These are phyloP conservation scores for Camellia granthamiana DNA, from an alignment of 148 eudicot genomes.

Conservation along the genomic window DNA sequence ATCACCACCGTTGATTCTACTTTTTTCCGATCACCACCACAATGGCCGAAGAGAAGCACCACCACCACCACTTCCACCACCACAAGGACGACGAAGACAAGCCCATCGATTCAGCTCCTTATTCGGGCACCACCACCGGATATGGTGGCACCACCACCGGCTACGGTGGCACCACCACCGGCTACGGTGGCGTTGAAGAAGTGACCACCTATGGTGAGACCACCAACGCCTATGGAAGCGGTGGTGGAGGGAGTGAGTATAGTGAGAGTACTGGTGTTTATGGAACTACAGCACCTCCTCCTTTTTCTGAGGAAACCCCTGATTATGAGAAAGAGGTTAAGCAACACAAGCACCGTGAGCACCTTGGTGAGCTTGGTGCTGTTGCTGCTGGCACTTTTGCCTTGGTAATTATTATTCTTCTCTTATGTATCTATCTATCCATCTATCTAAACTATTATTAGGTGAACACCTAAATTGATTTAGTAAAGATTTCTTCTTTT, in stretches of 20 bases:
- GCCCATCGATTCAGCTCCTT: slow-evolving; percentile 1
- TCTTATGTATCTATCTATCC: no score
- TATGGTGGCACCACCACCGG: background rate
- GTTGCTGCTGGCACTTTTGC: slow-evolving; percentile 49
- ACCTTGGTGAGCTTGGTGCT: slow-evolving; percentile 33
- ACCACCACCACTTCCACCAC: slow-evolving; percentile 22
- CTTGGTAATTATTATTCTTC: slow-evolving; percentile 26
- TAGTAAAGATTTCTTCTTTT: no score
- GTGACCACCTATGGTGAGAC: background rate
- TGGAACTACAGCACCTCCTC: no score
- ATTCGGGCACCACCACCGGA: slow-evolving; percentile 2
- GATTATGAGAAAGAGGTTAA: slow-evolving; percentile 36
- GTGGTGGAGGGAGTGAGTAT: slow-evolving; percentile 1
- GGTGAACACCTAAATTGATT: no score
- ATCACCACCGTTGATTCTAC: no score
- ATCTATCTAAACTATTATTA: no score
- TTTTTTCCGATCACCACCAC: background rate
- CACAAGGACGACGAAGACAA: slow-evolving; percentile 16
- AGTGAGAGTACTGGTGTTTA: background rate
- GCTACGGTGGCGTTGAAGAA: background rate
- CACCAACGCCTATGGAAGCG: background rate
- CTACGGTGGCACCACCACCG: no score
- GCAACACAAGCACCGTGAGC: slow-evolving; percentile 32
- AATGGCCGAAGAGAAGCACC: slow-evolving; percentile 24
- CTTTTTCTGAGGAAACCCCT: background rate